Conservation (phyloP, 305 asterid genomes). For the Ilex paraguariensis region DNA sequence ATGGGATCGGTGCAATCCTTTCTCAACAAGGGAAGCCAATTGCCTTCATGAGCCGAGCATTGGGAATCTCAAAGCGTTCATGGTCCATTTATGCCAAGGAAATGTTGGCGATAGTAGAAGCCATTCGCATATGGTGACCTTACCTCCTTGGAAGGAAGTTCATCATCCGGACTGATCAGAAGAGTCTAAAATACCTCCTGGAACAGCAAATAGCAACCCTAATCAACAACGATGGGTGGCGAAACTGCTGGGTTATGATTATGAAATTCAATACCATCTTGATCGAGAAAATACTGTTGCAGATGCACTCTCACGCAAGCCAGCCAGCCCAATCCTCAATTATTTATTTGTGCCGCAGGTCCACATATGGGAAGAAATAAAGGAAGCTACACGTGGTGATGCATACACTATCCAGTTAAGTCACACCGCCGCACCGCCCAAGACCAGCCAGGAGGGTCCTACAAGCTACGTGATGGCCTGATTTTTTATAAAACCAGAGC, state of each 20-base stretch:
- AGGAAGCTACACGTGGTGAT: background rate
- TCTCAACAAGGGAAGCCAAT: background rate
- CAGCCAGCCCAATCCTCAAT: too few relatives aligned
- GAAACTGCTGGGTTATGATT: background rate
- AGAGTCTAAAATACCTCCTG: background rate
- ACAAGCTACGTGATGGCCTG: background rate
- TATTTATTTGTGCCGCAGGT: too few relatives aligned
- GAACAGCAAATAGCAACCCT: background rate
- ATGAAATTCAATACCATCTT: background rate
- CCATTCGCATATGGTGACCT: background rate
- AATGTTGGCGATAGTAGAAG: background rate
- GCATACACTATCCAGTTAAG: background rate
- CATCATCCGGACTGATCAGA: background rate
- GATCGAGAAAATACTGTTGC: background rate
- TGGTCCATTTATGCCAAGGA: background rate
- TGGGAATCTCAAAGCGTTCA: background rate
- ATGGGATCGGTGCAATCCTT: background rate
- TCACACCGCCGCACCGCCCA: background rate
- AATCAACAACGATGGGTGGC: background rate
- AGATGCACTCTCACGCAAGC: background rate
- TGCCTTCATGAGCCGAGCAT: background rate
- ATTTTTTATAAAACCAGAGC: background rate
- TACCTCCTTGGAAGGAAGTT: background rate
- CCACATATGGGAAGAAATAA: background rate
- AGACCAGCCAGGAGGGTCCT: background rate